A percentile compares a stretch with the other conserved stretches of the same genome.
phyloP scores from a whole-genome alignment of 176 grass and related monocot genomes.

The Luzula sylvatica region DNA sequence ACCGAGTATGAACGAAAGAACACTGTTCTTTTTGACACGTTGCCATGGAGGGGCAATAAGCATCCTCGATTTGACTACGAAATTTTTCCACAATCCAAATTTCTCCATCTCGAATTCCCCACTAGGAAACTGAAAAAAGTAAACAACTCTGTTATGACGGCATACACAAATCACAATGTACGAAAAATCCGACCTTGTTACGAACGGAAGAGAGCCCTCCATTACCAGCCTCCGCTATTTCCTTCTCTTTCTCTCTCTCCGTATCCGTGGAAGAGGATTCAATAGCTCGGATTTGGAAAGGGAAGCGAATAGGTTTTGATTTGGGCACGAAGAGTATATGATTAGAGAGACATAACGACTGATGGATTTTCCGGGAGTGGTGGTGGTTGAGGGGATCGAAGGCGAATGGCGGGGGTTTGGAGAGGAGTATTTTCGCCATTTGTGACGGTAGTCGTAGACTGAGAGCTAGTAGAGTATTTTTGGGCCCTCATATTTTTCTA shows the following conservation, averaged over 20 bases:
- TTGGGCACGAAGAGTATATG: constrained; percentile 9
- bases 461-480: background rate
- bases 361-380: constrained; percentile 15
- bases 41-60: constrained; percentile 62
- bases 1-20: constrained; percentile 72
- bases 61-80: constrained; percentile 28
- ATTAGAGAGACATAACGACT: constrained; percentile 13
- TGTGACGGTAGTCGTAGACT: background rate
- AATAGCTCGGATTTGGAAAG: constrained; percentile 28
- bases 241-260: constrained; percentile 25
- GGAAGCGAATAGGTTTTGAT: constrained; percentile 24
- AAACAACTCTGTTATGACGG: no score
- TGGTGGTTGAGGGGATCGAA: constrained; percentile 26
- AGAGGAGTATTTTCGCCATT: constrained; percentile 62
- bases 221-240: constrained; percentile 21
- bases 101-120: constrained; percentile 73
- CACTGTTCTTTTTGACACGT: constrained; percentile 66
- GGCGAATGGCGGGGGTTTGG: constrained; percentile 28
- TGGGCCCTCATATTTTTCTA: no score
- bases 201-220: constrained; percentile 5
- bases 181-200: constrained; percentile 29
- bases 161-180: background rate
- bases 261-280: constrained; percentile 36
- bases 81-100: constrained; percentile 34
- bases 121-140: constrained; percentile 13